phyloP scores from a whole-genome alignment of 2,329 filamentous ascomycete species.

The Venturia asperata region DNA sequence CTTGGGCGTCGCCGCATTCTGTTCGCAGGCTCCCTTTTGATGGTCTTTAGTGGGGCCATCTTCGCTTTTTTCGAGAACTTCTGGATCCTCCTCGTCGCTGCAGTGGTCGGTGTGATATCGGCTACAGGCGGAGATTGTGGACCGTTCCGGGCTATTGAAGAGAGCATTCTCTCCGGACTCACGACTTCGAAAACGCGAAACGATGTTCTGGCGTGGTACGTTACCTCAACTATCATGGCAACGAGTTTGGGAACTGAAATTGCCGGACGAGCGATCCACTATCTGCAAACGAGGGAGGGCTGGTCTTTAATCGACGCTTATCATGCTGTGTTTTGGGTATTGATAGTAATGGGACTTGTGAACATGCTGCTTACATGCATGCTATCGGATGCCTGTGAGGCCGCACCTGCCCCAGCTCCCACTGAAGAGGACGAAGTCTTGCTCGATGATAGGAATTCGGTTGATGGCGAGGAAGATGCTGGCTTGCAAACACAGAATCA shows the following conservation, averaged over 20 bases:
- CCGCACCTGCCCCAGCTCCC: not conserved
- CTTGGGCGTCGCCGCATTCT: slow-evolving; percentile 30
- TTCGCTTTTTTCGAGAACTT: slow-evolving; percentile 32
- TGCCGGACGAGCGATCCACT: slow-evolving; percentile 18
- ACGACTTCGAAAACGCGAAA: slow-evolving; percentile 29
- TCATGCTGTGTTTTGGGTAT: slow-evolving; percentile 20
- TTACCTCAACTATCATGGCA: slow-evolving; percentile 32
- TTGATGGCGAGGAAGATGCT: slow-evolving; percentile 7
- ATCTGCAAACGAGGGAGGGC: not conserved
- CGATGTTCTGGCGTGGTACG: slow-evolving; percentile 37
- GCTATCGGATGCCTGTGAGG: slow-evolving; percentile 15
- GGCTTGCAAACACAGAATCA: not conserved
- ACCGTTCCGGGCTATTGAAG: slow-evolving; percentile 36
- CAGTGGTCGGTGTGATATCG: slow-evolving; percentile 35
- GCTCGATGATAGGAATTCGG: slow-evolving; percentile 10
- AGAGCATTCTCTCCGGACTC: slow-evolving; percentile 33
- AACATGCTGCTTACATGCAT: slow-evolving; percentile 14
- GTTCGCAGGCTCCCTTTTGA: slow-evolving; percentile 30
- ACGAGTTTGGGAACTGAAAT: slow-evolving; percentile 18
- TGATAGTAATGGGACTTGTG: slow-evolving; percentile 19
- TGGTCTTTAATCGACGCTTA: slow-evolving; percentile 19
- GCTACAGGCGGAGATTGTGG: slow-evolving; percentile 37
- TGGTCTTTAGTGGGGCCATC: slow-evolving; percentile 31
- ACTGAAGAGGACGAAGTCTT: slow-evolving; percentile 16
- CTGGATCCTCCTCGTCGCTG: slow-evolving; percentile 29